Base-by-base conservation (phyloP, 352 stramenopile species). In the Globisporangium spinosum region DNA sequence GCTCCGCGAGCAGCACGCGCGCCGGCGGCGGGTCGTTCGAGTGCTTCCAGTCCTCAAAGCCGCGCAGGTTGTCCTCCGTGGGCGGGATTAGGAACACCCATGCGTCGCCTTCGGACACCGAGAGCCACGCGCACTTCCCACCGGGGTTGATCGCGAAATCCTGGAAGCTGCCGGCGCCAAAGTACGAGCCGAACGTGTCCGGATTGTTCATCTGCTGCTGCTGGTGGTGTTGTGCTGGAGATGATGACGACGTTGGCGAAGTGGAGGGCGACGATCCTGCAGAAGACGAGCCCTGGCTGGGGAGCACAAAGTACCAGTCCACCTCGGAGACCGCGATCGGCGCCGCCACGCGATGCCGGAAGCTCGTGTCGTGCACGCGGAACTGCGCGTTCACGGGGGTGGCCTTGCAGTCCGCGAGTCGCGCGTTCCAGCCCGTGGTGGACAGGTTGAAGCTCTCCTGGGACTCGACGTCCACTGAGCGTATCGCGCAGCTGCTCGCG, bases 51-150 rank as follows among this genome's bases (percentile, higher is more conserved):
- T 85, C 65, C 27, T 77, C 74, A 59, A 89, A 94, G 2, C 71
- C 67, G 0, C 83, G 74, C 2, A 87, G 60, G 70, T 87, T 82
- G 20, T 65, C 57, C 0, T 35, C 22, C 2, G 81, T 83, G 22
- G 88, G 86, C 9, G 85, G 75, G 54, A 96, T 79, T 20, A 94
- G 70, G 56, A 88, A 91, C 23, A 90, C 75, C 71, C 78, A 87
- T 0, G 89, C 54, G 35, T 89, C 79, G 34, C 85, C 83, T 25
- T 78, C 65, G 2, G 85, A 78, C 12, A 93, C 83, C 3, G 85
- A 86, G 5, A 93, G 63, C 87, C 87, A 95, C 55, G 75, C 71
- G 34, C 71, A 78, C 27, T 84, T 81, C 13, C 82, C 84, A 9
- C 79, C 77, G 8, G 80, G 77, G 5, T 73, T 74, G 22, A 92